Base-by-base conservation (phyloP, 805 yeast species). In the Yarrowia divulgata region DNA sequence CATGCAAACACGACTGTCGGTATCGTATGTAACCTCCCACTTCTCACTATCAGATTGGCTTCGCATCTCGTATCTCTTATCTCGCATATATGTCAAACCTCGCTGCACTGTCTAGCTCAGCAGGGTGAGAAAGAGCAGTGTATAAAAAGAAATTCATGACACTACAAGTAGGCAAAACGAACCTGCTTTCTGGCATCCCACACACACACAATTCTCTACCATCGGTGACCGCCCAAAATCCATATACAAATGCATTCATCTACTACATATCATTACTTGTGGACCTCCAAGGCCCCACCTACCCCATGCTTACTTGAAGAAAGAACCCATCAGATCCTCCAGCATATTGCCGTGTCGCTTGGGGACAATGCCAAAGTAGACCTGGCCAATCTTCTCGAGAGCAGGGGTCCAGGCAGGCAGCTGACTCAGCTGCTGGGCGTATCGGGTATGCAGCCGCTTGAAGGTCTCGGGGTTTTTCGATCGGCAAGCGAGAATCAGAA, bases 251-350 rank as follows among this genome's bases (percentile, higher is more conserved):
- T 48, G 54, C 55, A 50, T 46, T 46, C n/a, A 23, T 49, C 39
- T 16, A 23, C 50, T 48, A 48, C 55, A 49, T 29, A 29, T 7
- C 32, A 13, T 3, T 18, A 8, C 39, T n/a, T 10, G 29, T 42
- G 4, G 29, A 23, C 29, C 29, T 4, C 29, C 29, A 23, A 4
- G 29, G 29, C 29, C 29, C 4, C 29, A 23, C 29, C 4, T 23
- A 23, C 62, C 18, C 35, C 18, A 5, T 34, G 3, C 16, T 18
- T 48, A 63, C 48, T 63, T 63, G 45, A 88, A 77, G 49, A 89
- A 78, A 35, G 90, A 88, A 23, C 90, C 85, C 97, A 95, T 91
- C 83, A 94, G 81, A 73, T 87, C 88, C 77, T 87, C 90, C 72
- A 90, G 77, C 74, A 88, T 77, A 74, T 89, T 88, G 1, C 79